phyloP scores from a whole-genome alignment of 2,329 filamentous ascomycete species.

The Colletotrichum theobromicola region DNA sequence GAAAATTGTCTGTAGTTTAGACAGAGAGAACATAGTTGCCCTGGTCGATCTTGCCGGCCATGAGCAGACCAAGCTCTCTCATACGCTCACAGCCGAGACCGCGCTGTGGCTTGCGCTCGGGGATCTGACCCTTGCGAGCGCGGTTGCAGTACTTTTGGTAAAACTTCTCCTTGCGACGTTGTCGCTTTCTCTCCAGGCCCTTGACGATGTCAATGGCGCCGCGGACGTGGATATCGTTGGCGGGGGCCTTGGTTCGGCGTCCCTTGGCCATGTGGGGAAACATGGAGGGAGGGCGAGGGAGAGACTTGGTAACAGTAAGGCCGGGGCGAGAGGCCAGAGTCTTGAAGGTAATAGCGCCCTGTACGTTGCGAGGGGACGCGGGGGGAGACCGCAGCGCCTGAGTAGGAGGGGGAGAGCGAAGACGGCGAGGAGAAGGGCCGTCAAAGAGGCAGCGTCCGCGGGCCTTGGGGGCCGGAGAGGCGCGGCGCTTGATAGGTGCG shows the following conservation, averaged over 20 bases:
- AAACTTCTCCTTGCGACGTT: constrained; percentile 91
- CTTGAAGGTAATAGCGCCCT: constrained; percentile 46
- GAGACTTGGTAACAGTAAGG: constrained; percentile 80
- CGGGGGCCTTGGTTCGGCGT: constrained; percentile 37
- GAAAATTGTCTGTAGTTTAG: constrained; percentile 37
- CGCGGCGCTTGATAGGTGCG: constrained; percentile 48
- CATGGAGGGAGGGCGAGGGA: constrained; percentile 79
- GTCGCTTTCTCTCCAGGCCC: constrained; percentile 91
- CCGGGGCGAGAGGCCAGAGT: constrained; percentile 64
- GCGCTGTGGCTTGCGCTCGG: constrained; percentile 71
- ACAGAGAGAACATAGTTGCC: constrained; percentile 81
- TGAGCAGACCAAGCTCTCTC: constrained; percentile 82
- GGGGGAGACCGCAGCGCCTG: constrained; percentile 54
- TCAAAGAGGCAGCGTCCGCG: constrained; percentile 64
- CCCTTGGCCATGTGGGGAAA: constrained; percentile 61
- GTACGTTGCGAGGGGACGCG: constrained; percentile 47
- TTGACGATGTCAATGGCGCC: constrained; percentile 98
- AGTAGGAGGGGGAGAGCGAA: constrained; percentile 74
- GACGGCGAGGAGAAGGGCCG: constrained; percentile 71
- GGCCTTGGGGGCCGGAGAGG: constrained; percentile 44
- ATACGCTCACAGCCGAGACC: constrained; percentile 93
- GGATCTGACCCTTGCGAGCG: constrained; percentile 70
- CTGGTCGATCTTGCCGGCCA: constrained; percentile 79
- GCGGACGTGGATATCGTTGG: constrained; percentile 70
- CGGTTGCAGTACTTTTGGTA: constrained; percentile 89